Percentiles rank a stretch among this genome's conserved stretches.
Conservation (phyloP, 768 basidiomycete genomes). For the Pleurotus ostreatus region DNA sequence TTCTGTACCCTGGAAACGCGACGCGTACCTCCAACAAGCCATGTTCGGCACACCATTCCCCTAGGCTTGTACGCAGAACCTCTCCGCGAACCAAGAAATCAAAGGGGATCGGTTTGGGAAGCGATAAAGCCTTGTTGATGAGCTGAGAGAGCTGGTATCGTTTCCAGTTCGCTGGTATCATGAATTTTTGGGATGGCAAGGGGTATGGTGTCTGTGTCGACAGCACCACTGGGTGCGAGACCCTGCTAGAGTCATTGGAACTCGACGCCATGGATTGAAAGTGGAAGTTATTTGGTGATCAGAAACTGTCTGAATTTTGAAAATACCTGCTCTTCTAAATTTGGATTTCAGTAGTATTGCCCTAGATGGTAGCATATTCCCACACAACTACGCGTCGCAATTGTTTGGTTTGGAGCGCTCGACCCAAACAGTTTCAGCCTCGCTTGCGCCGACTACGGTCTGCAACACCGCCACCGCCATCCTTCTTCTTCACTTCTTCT, state of each 20-base stretch:
- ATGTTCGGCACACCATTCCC: conserved; percentile 70
- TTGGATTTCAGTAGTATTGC: too few species aligned
- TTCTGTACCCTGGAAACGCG: not conserved
- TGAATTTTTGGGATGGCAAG: conserved; percentile 84
- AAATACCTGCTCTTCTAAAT: too few species aligned
- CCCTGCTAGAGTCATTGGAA: conserved; percentile 9
- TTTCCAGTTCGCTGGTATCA: conserved; percentile 87
- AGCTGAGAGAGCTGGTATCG: conserved; percentile 97
- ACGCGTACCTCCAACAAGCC: conserved; percentile 63
- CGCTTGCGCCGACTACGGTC: too few species aligned
- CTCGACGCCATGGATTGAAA: too few species aligned
- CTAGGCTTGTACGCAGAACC: conserved; percentile 66
- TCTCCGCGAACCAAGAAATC: conserved; percentile 90
- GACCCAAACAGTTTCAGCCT: too few species aligned
- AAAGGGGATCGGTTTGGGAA: conserved; percentile 77
- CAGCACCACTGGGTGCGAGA: conserved; percentile 61
- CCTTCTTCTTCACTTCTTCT: too few species aligned
- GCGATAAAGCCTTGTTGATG: conserved; percentile 87
- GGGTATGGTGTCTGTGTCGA: conserved; percentile 70
- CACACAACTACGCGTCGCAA: too few species aligned
- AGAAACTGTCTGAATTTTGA: too few species aligned
- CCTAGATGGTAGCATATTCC: too few species aligned
- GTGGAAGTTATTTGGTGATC: too few species aligned
- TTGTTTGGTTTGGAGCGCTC: too few species aligned
- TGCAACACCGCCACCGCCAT: too few species aligned